Evolutionary conservation across 768 basidiomycete genomes (phyloP).

Genomic region (Hericium coralloides): DNA sequence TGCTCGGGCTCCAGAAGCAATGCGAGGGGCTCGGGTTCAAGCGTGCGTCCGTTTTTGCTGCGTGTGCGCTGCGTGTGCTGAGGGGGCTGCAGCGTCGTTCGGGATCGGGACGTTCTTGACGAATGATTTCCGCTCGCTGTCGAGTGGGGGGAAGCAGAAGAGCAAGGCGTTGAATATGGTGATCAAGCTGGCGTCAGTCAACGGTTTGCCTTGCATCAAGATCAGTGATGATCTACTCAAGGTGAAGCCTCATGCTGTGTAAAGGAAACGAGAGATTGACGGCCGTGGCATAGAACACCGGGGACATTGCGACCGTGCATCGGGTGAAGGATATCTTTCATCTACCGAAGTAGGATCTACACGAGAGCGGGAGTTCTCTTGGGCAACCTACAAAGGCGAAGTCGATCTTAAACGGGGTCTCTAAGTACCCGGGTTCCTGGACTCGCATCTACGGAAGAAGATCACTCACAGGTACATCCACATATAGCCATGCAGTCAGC

Average conservation of each 20-base stretch:
- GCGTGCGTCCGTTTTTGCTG: constrained; percentile 27
- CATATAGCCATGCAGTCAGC: not conserved
- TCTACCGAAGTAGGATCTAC: constrained; percentile 16
- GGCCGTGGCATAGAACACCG: constrained; percentile 33
- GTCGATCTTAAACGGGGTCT: too few species aligned
- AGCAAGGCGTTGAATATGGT: constrained; percentile 91
- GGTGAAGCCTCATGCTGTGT: constrained; percentile 26
- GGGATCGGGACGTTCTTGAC: constrained; percentile 92
- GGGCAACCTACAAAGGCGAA: too few species aligned
- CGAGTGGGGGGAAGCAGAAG: constrained; percentile 39
- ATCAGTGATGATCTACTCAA: constrained; percentile 90
- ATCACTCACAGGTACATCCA: not conserved
- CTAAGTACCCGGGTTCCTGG: too few species aligned
- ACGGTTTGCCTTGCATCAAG: constrained; percentile 76
- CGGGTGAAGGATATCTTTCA: constrained; percentile 43
- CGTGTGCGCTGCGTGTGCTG: not conserved
- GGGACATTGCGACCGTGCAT: constrained; percentile 37
- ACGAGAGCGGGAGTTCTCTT: too few species aligned
- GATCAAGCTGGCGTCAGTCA: constrained; percentile 77
- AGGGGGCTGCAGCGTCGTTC: constrained; percentile 53
- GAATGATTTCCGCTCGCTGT: constrained; percentile 66
- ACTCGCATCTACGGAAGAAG: not conserved
- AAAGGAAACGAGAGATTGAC: not conserved
- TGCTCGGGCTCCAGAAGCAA: constrained; percentile 58
- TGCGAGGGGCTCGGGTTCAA: constrained; percentile 66